Base-by-base conservation (phyloP, 306 rosid species). In the Glycine latifolia region DNA sequence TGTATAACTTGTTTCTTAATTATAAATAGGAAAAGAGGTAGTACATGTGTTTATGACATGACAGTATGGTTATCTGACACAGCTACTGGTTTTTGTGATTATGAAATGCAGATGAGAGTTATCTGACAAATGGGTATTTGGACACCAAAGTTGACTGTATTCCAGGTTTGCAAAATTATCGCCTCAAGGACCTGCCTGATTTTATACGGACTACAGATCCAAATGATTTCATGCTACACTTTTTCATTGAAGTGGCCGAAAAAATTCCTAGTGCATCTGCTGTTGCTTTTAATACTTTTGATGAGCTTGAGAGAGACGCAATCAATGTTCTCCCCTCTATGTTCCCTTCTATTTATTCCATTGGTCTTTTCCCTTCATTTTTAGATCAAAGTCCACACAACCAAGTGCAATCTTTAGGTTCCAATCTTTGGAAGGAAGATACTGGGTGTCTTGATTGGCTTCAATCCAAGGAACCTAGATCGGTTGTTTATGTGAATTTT, bases 341-440 rank as follows among this genome's bases (percentile, higher is more conserved):
- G n/a, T 55, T 58, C 15, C 46, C 78, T 44, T 9, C 76, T 15
- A 0, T 76, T 56, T 68, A 54, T 53, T 16, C 85, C 7, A 48
- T 82, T 56, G 85, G 85, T 26, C 85, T 66, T 14, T 35, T 82
- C 7, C 71, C 75, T 43, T 69, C 10, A 17, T 10, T 81, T 8
- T 11, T 69, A 4, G 14, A 81, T 50, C 85, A 81, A 10, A 62
- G 43, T 66, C 66, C 68, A n/a, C 48, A 74, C 0, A 16, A 81
- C 3, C 53, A 50, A 14, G 60, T 55, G 52, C 47, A 0, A 6
- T 52, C 50, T 44, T 0, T 81, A 10, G 81, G 69, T 26, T 53
- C 74, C 6, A 81, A 56, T 67, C 81, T 81, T 11, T 81, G 85
- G 85, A 81, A 81, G 46, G 81, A 81, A 41, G 71, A 81, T 6